Percentiles rank a stretch among this genome's conserved stretches.
phyloP scores from a whole-genome alignment of 257 asterid species.

The Striga asiatica region DNA sequence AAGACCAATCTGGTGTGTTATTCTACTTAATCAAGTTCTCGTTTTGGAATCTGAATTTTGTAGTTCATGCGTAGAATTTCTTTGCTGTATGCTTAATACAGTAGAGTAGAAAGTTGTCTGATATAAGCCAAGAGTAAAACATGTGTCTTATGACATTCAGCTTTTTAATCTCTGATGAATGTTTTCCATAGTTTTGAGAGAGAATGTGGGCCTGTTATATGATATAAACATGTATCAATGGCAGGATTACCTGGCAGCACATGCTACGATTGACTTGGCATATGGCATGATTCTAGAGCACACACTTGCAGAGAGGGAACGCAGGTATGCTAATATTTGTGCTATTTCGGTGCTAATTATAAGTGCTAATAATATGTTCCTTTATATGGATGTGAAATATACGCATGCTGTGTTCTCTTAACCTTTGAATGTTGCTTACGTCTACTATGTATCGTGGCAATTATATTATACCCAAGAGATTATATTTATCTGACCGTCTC shows the following conservation, averaged over 20 bases:
- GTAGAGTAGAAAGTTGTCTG: background rate
- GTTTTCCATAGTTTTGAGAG: background rate
- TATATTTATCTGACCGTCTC: conserved; percentile 1
- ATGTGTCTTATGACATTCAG: conserved; percentile 5
- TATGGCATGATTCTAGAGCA: conserved; percentile 92
- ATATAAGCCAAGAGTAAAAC: conserved; percentile 1
- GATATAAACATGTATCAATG: conserved; percentile 20
- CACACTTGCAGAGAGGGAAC: conserved; percentile 95
- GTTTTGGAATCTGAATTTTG: conserved; percentile 3
- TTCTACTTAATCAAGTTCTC: background rate
- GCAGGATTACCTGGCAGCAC: conserved; percentile 87
- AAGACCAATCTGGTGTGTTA: background rate
- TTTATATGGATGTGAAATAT: too few species aligned
- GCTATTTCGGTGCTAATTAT: too few species aligned
- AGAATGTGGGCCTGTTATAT: conserved; percentile 1
- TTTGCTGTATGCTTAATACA: conserved; percentile 1
- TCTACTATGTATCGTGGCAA: background rate
- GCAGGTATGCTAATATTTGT: conserved; percentile 47
- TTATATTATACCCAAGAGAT: background rate
- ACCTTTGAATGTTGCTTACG: too few species aligned
- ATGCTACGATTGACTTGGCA: conserved; percentile 71
- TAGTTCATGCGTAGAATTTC: conserved; percentile 1
- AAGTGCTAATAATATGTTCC: too few species aligned
- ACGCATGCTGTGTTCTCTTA: too few species aligned
- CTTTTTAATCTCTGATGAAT: conserved; percentile 4